Evolutionary conservation across 306 rosid species (phyloP).

Genomic region (Prunus davidiana): DNA sequence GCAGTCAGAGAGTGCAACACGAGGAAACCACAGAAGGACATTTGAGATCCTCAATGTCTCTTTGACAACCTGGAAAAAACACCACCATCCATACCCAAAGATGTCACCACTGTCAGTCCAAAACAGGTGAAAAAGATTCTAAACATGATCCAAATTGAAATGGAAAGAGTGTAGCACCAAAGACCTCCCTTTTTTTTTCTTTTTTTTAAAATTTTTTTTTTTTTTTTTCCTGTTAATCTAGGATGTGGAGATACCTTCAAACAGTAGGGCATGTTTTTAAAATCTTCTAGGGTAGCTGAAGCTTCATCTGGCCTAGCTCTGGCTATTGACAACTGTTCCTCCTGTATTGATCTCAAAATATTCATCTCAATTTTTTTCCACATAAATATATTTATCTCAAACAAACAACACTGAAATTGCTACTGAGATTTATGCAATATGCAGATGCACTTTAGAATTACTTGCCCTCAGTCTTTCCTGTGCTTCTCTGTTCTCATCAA

Average conservation of each 20-base stretch:
- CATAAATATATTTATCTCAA: neutral
- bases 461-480: conserved; percentile 61
- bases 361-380: too few relatives aligned
- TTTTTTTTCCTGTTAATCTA: neutral
- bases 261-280: conserved; percentile 55
- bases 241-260: conserved; percentile 41
- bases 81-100: neutral
- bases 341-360: conserved; percentile 29
- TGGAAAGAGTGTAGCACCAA: too few relatives aligned
- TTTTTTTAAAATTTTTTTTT: too few relatives aligned
- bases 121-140: too few relatives aligned
- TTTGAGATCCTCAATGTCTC: conserved; percentile 78
- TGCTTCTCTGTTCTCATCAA: conserved; percentile 54
- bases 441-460: neutral
- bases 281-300: conserved; percentile 48
- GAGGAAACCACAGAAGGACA: conserved; percentile 71
- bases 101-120: neutral
- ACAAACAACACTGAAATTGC: neutral
- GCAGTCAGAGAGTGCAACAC: conserved; percentile 62
- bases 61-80: conserved; percentile 51
- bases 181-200: too few relatives aligned
- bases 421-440: neutral
- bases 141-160: too few relatives aligned
- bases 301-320: conserved; percentile 52
- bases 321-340: conserved; percentile 55